Conservation (phyloP, 495 filamentous ascomycete genomes). For the Penicillium nucicola region DNA sequence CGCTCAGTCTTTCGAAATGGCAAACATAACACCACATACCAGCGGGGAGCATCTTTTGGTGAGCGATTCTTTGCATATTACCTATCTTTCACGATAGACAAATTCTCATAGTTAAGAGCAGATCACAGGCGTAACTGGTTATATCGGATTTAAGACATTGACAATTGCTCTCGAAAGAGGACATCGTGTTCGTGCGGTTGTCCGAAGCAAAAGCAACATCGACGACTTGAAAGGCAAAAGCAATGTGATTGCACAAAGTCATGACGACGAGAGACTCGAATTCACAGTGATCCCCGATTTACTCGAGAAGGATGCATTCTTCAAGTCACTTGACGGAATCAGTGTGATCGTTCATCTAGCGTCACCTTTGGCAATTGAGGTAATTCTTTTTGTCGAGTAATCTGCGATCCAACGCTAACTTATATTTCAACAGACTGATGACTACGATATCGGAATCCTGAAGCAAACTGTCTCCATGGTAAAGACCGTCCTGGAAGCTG, state of each 20-base stretch:
- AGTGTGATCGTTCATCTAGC: constrained; percentile 32
- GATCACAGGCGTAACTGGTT: constrained; percentile 27
- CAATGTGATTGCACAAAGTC: not conserved
- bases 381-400: not conserved
- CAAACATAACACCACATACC: not conserved
- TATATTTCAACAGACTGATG: constrained; percentile 7
- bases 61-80: not conserved
- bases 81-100: not conserved
- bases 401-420: not conserved
- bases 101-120: not conserved
- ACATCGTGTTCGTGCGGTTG: constrained; percentile 23
- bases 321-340: constrained; percentile 20
- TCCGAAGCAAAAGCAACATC: constrained; percentile 16
- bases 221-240: constrained; percentile 15
- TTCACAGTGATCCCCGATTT: constrained; percentile 22
- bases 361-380: constrained; percentile 20
- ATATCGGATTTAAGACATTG: constrained; percentile 30
- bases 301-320: constrained; percentile 17
- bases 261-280: not conserved
- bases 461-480: constrained; percentile 37
- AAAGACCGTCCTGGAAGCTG: constrained; percentile 41
- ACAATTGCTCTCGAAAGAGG: constrained; percentile 19
- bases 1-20: not conserved
- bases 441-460: constrained; percentile 23
- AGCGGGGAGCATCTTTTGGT: not conserved